Conservation (phyloP, 2,329 filamentous ascomycete species). For the Elsinoe ampelina region DNA sequence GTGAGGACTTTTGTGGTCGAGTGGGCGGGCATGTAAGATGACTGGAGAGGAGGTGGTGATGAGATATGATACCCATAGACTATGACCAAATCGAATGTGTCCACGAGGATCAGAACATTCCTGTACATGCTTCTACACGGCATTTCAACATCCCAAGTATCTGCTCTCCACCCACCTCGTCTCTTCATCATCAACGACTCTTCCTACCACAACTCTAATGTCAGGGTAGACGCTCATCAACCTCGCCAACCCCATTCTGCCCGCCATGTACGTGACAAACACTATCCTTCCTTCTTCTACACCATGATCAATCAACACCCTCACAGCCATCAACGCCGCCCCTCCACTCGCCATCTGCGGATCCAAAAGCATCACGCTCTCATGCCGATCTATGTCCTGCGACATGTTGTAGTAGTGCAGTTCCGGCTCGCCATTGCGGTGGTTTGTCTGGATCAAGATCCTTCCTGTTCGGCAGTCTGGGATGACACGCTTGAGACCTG, state of each 20-base stretch:
- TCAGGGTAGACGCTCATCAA: conserved; percentile 82
- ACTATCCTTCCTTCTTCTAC: conserved; percentile 77
- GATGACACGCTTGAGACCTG: conserved; percentile 78
- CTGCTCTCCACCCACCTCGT: conserved; percentile 81
- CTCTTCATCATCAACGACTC: conserved; percentile 71
- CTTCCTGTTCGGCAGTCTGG: conserved; percentile 87
- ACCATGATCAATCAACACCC: conserved; percentile 90
- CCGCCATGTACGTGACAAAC: conserved; percentile 86
- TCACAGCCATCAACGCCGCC: conserved; percentile 80
- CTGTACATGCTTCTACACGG: neutral
- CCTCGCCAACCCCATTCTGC: conserved; percentile 71
- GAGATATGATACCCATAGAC: conserved; percentile 2
- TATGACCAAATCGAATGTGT: neutral
- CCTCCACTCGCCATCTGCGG: conserved; percentile 92
- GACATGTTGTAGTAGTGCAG: conserved; percentile 81
- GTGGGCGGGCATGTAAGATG: conserved; percentile 78
- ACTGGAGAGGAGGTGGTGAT: neutral
- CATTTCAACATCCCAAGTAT: conserved; percentile 73
- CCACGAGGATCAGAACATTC: neutral
- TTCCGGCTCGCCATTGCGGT: conserved; percentile 79
- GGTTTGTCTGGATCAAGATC: conserved; percentile 76
- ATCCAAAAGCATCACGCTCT: conserved; percentile 78
- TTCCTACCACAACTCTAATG: conserved; percentile 76
- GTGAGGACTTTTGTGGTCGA: conserved; percentile 76
- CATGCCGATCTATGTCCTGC: conserved; percentile 60